Evolutionary conservation across 306 rosid species (phyloP).

Genomic region (Prunus armeniaca): DNA sequence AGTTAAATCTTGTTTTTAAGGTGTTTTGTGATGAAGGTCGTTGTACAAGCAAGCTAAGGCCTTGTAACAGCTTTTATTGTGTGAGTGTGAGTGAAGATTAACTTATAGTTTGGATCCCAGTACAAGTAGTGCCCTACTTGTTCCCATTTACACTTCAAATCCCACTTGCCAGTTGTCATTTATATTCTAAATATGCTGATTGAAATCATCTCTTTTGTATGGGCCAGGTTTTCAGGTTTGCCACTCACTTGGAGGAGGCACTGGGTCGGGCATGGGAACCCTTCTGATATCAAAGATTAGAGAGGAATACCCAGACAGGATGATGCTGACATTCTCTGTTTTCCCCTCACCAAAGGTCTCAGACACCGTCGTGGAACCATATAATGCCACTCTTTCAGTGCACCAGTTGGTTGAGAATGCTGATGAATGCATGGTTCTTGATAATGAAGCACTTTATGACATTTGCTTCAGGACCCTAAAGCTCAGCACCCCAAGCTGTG

Average conservation of each 20-base stretch:
- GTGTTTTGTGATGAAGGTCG: too few species aligned
- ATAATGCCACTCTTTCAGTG: slow-evolving; percentile 88
- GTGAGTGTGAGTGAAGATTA: not conserved
- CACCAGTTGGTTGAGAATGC: slow-evolving; percentile 95
- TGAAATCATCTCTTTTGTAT: not conserved
- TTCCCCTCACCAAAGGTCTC: slow-evolving; percentile 97
- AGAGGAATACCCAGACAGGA: slow-evolving; percentile 90
- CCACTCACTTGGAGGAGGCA: slow-evolving; percentile 96
- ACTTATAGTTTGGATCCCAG: not conserved
- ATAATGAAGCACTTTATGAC: slow-evolving; percentile 91
- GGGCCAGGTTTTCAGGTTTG: slow-evolving; percentile 88
- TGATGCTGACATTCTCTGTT: slow-evolving; percentile 94
- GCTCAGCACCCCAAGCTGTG: slow-evolving; percentile 97
- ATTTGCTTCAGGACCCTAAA: slow-evolving; percentile 91
- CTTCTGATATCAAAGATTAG: slow-evolving; percentile 83
- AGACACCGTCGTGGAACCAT: slow-evolving; percentile 97
- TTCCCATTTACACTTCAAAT: not conserved
- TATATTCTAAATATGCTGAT: slow-evolving; percentile 1
- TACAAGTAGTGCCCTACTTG: not conserved
- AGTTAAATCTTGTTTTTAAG: too few species aligned
- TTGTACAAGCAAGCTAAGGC: not conserved
- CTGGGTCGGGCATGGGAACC: slow-evolving; percentile 96
- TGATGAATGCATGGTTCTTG: slow-evolving; percentile 97
- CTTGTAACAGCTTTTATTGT: not conserved
- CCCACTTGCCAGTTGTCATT: not conserved